Percentiles rank a stretch among this genome's conserved stretches.
phyloP scores from a whole-genome alignment of 371 early-diverging fungal genomes.

The Choanephora cucurbitarum region DNA sequence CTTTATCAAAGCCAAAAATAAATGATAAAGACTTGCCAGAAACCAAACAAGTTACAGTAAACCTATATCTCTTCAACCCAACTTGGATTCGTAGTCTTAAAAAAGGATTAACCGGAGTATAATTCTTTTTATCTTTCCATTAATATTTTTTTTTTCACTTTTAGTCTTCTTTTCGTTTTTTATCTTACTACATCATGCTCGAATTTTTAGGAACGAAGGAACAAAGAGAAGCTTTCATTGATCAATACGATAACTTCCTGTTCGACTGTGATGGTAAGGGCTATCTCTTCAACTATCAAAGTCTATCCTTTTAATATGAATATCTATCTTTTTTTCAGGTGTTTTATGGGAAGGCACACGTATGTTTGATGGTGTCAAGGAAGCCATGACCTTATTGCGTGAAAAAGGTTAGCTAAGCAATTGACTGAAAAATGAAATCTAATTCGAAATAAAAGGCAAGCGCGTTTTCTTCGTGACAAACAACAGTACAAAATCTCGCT shows the following conservation, averaged over 20 bases:
- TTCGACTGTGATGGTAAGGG: constrained; percentile 95
- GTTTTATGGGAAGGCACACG: constrained; percentile 90
- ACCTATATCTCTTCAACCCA: too few species aligned
- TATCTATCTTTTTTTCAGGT: constrained; percentile 57
- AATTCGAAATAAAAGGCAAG: constrained; percentile 62
- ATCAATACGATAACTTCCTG: constrained; percentile 86
- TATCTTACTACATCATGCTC: constrained; percentile 17
- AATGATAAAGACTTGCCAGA: too few species aligned
- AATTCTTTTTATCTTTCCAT: too few species aligned
- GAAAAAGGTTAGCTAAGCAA: constrained; percentile 55
- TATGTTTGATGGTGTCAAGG: constrained; percentile 66
- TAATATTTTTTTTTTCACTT: neutral
- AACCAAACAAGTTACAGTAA: too few species aligned
- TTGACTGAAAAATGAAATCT: neutral
- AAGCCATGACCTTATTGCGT: constrained; percentile 73
- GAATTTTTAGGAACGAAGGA: constrained; percentile 30
- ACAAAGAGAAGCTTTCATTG: constrained; percentile 45
- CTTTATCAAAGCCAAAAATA: too few species aligned
- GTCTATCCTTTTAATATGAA: too few species aligned
- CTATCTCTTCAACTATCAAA: too few species aligned
- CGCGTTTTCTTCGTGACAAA: constrained; percentile 93
- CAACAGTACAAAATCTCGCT: constrained; percentile 92
- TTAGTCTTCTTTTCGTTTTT: constrained; percentile 2
- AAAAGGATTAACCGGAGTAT: too few species aligned
- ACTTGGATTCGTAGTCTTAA: too few species aligned